A percentile compares a stretch with the other conserved stretches of the same genome.
Conservation (phyloP, 2,329 filamentous ascomycete genomes). For the Huntiella savannae region DNA sequence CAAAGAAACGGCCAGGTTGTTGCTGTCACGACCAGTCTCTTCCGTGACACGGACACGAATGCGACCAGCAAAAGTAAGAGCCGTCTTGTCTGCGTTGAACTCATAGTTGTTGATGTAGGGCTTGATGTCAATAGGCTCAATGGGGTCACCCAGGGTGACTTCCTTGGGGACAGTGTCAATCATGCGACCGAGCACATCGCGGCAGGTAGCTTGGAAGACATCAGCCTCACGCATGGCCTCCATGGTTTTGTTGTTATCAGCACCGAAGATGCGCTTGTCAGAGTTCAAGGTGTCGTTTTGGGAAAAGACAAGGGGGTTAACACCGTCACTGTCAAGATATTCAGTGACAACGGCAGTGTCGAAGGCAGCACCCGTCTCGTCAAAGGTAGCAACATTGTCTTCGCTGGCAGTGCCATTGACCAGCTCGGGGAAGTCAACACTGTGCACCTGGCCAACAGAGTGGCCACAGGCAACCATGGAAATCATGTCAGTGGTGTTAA, state of each 20-base stretch:
- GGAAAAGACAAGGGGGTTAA: conserved; percentile 24
- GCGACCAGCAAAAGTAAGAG: conserved; percentile 15
- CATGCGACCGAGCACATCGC: conserved; percentile 18
- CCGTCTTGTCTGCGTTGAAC: conserved; percentile 14
- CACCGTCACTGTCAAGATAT: conserved; percentile 23
- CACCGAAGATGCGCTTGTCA: conserved; percentile 24
- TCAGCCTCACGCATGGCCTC: conserved; percentile 19
- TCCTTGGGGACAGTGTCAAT: conserved; percentile 18
- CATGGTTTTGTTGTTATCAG: conserved; percentile 26
- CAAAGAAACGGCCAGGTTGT: conserved; percentile 15
- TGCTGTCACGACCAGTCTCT: conserved; percentile 12
- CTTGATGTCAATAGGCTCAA: conserved; percentile 17
- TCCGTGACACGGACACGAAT: conserved; percentile 15
- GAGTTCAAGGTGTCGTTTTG: conserved; percentile 22
- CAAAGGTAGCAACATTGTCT: conserved; percentile 20
- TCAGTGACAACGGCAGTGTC: conserved; percentile 26
- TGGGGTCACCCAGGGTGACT: conserved; percentile 16
- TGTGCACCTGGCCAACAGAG: conserved; percentile 25
- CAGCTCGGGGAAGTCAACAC: conserved; percentile 16
- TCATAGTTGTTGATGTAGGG: conserved; percentile 17
- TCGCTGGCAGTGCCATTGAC: conserved; percentile 19
- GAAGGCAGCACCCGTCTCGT: conserved; percentile 21
- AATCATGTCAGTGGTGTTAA: conserved; percentile 20
- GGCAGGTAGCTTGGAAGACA: conserved; percentile 20
- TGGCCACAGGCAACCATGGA: conserved; percentile 20